Base-by-base conservation (phyloP, 73 alveolate species). In the Paramecium tetraurelia region DNA sequence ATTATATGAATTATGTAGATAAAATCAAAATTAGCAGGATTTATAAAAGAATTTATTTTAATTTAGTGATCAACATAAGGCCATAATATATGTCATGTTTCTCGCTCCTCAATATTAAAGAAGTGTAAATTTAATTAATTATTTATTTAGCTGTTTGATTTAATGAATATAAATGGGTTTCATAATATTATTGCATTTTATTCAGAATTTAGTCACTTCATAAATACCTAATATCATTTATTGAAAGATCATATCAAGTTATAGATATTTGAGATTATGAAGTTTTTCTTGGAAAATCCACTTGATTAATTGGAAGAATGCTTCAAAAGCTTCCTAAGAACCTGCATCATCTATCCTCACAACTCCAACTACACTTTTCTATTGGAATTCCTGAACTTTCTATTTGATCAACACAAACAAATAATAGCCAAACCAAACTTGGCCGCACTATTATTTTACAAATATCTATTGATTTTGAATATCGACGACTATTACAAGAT, bases 231-330 rank as follows among this genome's bases (percentile, higher is more conserved):
- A 72, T 36, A 36, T 36, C 68, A 72, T 72, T 72, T 72, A 38
- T 38, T 72, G 46, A 72, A 72, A 35, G 86, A 72, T 9, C 59
- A 33, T 35, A 36, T 16, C 5, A 72, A 40, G 27, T 7, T 10
- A 9, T 27, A 72, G n/a, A 21, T 36, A 31, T 72, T 29, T 43
- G 40, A 31, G 7, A 72, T 72, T 16, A 72, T 72, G 86, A 40
- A 72, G 18, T 14, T 72, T 36, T 72, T 72, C 33, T 72, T 72
- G 14, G 86, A 72, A 16, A 72, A 72, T 38, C 86, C 86, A 72
- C 46, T 72, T 29, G 86, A 72, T 21, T 72, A 72, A 72, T 72
- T 72, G 18, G 86, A 72, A 16, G 86, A 72, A 18, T 72, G 86
- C n/a, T 72, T 72, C 40, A 72, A 72, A n/a, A 36, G 86, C 16